phyloP scores from a whole-genome alignment of 2,329 filamentous ascomycete genomes.

The Thyridium curvatum region DNA sequence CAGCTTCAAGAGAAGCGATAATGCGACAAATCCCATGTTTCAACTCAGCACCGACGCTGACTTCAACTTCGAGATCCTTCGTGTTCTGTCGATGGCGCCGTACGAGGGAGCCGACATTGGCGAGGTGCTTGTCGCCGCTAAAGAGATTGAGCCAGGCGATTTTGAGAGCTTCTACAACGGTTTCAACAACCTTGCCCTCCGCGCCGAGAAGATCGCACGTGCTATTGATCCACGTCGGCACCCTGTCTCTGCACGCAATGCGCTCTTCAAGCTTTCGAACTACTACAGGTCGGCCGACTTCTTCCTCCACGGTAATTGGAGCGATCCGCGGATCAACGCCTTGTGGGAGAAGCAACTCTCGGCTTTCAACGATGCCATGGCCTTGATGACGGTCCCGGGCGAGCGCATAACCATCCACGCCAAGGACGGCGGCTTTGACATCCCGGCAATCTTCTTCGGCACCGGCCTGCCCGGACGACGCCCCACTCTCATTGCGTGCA shows the following conservation, averaged over 20 bases:
- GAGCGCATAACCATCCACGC: slow-evolving; percentile 19
- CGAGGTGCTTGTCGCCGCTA: slow-evolving; percentile 18
- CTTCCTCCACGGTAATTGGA: slow-evolving; percentile 26
- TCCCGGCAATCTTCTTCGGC: slow-evolving; percentile 27
- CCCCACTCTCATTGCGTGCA: slow-evolving; percentile 33
- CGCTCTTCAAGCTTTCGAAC: slow-evolving; percentile 23
- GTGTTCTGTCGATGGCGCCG: slow-evolving; percentile 10
- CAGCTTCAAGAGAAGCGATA: too few species aligned
- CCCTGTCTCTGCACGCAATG: slow-evolving; percentile 19
- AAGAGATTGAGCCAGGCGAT: slow-evolving; percentile 15
- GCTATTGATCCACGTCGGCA: slow-evolving; percentile 10
- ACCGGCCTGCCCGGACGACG: slow-evolving; percentile 6
- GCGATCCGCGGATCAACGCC: slow-evolving; percentile 21
- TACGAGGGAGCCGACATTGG: slow-evolving; percentile 18
- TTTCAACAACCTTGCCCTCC: slow-evolving; percentile 15
- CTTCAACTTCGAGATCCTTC: slow-evolving; percentile 19
- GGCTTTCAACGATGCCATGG: slow-evolving; percentile 21
- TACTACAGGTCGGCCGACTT: slow-evolving; percentile 30
- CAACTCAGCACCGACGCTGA: slow-evolving; percentile 13
- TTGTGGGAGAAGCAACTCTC: slow-evolving; percentile 21
- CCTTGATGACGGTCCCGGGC: slow-evolving; percentile 20
- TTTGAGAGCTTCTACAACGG: slow-evolving; percentile 15
- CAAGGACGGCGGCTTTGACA: slow-evolving; percentile 19
- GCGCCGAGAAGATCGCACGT: slow-evolving; percentile 8
- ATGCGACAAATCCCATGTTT: slow-evolving; percentile 7